Percentiles rank a stretch among this genome's conserved stretches.
Evolutionary conservation across 768 basidiomycete genomes (phyloP).

Genomic region (Mycena chlorophos): DNA sequence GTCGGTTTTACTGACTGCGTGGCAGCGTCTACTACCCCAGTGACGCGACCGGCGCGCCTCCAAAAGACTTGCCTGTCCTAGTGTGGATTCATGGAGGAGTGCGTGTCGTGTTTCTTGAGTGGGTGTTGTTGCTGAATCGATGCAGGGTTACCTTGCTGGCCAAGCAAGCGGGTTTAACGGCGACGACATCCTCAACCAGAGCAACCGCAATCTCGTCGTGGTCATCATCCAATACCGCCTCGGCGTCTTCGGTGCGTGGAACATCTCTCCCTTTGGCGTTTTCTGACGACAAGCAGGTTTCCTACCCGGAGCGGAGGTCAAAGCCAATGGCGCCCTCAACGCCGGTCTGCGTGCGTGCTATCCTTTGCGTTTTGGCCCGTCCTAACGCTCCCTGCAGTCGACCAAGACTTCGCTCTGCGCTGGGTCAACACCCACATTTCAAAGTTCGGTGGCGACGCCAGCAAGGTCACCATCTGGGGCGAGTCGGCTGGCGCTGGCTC

Average conservation of each 20-base stretch:
- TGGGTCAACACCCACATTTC: neutral
- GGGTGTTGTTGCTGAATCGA: conserved; percentile 15
- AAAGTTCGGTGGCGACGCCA: conserved; percentile 16
- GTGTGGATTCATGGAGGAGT: conserved; percentile 47
- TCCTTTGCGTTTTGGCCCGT: neutral
- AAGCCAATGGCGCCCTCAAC: conserved; percentile 9
- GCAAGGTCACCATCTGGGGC: conserved; percentile 29
- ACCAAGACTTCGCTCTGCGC: conserved; percentile 4
- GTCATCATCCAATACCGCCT: conserved; percentile 31
- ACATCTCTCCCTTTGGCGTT: neutral
- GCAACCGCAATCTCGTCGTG: conserved; percentile 35
- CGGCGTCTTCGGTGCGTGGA: conserved; percentile 26
- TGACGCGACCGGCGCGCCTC: conserved; percentile 19
- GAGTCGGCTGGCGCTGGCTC: conserved; percentile 33
- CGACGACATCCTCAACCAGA: conserved; percentile 37
- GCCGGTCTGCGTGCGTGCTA: conserved; percentile 6
- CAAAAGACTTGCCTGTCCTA: conserved; percentile 36
- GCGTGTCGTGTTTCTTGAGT: neutral
- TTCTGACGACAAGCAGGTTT: conserved; percentile 1
- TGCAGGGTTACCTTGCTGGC: conserved; percentile 34
- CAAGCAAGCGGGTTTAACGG: conserved; percentile 32
- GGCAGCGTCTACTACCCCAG: conserved; percentile 40
- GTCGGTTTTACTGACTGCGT: neutral
- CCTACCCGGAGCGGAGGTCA: conserved; percentile 9
- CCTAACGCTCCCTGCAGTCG: neutral